phyloP scores from a whole-genome alignment of 768 basidiomycete genomes.

The Cystofilobasidium macerans region DNA sequence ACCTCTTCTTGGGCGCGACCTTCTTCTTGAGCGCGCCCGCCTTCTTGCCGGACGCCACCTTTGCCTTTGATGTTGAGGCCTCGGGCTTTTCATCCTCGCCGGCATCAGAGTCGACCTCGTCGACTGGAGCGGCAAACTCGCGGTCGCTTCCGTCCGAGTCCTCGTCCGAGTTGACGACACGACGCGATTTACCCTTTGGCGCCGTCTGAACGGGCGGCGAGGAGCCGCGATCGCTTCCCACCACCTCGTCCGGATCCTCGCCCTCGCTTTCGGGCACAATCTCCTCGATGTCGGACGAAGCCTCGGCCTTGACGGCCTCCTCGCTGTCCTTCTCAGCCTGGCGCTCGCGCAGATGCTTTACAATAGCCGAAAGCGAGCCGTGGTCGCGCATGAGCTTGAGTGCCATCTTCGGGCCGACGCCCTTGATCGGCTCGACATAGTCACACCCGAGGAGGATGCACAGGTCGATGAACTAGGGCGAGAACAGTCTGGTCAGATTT shows the following conservation, averaged over 20 bases:
- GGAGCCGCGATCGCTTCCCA: background rate
- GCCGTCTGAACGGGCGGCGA: background rate
- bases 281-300: slow-evolving; percentile 1
- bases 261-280: slow-evolving; percentile 1
- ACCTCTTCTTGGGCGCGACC: slow-evolving; percentile 36
- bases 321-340: slow-evolving; percentile 35
- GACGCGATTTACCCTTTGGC: background rate
- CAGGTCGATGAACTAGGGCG: slow-evolving; percentile 74
- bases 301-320: slow-evolving; percentile 13
- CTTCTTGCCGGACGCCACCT: background rate
- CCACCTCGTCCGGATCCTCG: background rate
- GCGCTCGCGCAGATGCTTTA: slow-evolving; percentile 71
- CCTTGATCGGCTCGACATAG: slow-evolving; percentile 97
- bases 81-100: background rate
- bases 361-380: slow-evolving; percentile 56
- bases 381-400: slow-evolving; percentile 82
- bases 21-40: slow-evolving; percentile 2
- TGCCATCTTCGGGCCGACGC: slow-evolving; percentile 89
- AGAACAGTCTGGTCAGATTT: background rate
- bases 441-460: slow-evolving; percentile 96
- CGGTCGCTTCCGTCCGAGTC: slow-evolving; percentile 3
- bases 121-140: slow-evolving; percentile 3
- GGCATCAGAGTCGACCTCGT: background rate
- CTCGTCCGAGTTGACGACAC: slow-evolving; percentile 15
- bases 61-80: slow-evolving; percentile 5